These are phyloP conservation scores for Casuarina equisetifolia DNA, from an alignment of 306 rosid genomes.

Conservation along the genomic window DNA sequence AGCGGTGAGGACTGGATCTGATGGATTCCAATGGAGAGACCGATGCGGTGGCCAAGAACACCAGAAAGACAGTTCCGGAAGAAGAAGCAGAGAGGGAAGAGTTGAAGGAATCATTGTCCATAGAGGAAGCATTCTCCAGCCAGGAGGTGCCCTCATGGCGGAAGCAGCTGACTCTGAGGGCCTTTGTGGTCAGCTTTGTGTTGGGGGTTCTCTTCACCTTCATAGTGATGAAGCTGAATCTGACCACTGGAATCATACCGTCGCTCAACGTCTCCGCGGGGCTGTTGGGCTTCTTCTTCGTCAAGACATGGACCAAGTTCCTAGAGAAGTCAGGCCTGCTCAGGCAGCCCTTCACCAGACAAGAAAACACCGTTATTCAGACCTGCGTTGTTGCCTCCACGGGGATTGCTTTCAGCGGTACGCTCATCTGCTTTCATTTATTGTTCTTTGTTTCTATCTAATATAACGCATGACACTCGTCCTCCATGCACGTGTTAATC, in stretches of 20 bases:
- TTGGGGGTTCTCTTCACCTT: slow-evolving; percentile 39
- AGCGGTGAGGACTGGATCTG: too few species aligned
- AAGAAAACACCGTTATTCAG: slow-evolving; percentile 52
- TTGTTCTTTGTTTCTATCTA: background rate
- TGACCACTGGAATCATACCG: slow-evolving; percentile 48
- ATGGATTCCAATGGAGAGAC: too few species aligned
- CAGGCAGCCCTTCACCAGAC: slow-evolving; percentile 35
- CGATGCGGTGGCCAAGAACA: too few species aligned
- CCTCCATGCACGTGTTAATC: background rate
- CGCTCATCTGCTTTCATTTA: background rate
- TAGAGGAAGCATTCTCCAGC: slow-evolving; percentile 35
- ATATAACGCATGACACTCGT: background rate
- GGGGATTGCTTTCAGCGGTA: slow-evolving; percentile 56
- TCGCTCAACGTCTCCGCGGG: slow-evolving; percentile 48
- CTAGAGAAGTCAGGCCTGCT: slow-evolving; percentile 27
- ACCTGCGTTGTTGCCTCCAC: slow-evolving; percentile 46
- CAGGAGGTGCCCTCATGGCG: slow-evolving; percentile 40
- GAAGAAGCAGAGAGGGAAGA: background rate
- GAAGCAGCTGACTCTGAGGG: slow-evolving; percentile 33
- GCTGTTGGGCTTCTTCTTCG: slow-evolving; percentile 46
- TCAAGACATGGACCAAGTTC: slow-evolving; percentile 41
- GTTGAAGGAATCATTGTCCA: background rate
- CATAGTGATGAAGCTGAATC: slow-evolving; percentile 48
- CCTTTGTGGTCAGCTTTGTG: slow-evolving; percentile 33
- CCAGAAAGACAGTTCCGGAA: too few species aligned